Percentiles rank a stretch among this genome's conserved stretches.
Conservation (phyloP, 2,329 filamentous ascomycete genomes). For the Fusarium protoensiforme region DNA sequence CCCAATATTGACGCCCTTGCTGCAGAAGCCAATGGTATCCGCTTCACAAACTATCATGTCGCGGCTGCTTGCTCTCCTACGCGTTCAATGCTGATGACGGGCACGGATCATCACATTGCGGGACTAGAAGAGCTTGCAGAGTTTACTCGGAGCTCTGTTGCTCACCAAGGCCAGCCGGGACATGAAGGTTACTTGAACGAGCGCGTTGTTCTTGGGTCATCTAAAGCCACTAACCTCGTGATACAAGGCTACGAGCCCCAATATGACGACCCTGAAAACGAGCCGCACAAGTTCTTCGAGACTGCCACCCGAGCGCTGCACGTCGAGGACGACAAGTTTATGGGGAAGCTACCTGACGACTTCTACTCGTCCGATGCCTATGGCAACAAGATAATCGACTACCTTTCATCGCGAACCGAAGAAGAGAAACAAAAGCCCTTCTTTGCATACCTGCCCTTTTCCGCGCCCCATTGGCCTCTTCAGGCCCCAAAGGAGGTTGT, state of each 20-base stretch:
- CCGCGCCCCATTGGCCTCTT: slow-evolving; percentile 72
- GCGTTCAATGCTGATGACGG: slow-evolving; percentile 74
- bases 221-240: slow-evolving; percentile 39
- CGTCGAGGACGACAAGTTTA: slow-evolving; percentile 50
- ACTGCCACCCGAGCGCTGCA: slow-evolving; percentile 45
- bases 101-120: slow-evolving; percentile 49
- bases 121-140: slow-evolving; percentile 69
- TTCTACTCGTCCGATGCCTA: slow-evolving; percentile 67
- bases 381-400: slow-evolving; percentile 62
- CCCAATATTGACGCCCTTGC: slow-evolving; percentile 49
- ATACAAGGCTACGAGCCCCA: slow-evolving; percentile 59
- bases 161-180: slow-evolving; percentile 67
- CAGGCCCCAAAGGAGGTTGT: slow-evolving; percentile 67
- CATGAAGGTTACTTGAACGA: slow-evolving; percentile 73
- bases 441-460: slow-evolving; percentile 71
- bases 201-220: neutral
- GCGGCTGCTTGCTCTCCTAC: slow-evolving; percentile 74
- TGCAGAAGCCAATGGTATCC: slow-evolving; percentile 57
- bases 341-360: slow-evolving; percentile 57
- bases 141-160: slow-evolving; percentile 49
- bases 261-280: slow-evolving; percentile 49
- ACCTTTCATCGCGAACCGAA: slow-evolving; percentile 61
- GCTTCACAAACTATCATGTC: slow-evolving; percentile 73
- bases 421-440: slow-evolving; percentile 56
- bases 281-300: slow-evolving; percentile 52